phyloP scores from a whole-genome alignment of 164 flowering plant species.

The Amborella trichopoda region DNA sequence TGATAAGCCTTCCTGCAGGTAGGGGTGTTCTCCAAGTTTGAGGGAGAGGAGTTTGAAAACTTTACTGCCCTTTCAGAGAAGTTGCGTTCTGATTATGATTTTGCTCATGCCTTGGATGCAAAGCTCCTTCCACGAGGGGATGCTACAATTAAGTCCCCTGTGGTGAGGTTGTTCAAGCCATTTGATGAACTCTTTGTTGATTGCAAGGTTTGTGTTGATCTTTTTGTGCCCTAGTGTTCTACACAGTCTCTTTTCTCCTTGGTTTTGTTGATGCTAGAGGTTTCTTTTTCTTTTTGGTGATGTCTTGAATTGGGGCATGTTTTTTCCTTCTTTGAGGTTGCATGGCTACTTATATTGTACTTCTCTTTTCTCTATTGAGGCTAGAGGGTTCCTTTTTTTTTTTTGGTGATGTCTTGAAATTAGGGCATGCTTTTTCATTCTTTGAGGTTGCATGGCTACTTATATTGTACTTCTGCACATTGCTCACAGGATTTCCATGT shows the following conservation, averaged over 20 bases:
- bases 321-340: no score
- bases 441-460: no score
- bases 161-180: conserved; percentile 75
- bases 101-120: conserved; percentile 75
- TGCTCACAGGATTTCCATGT: conserved; percentile 54
- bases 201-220: conserved; percentile 39
- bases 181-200: conserved; percentile 90
- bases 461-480: no score
- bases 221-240: background rate
- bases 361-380: no score
- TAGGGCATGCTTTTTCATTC: no score
- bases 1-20: conserved; percentile 28
- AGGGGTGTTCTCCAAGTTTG: conserved; percentile 72
- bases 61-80: conserved; percentile 54
- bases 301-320: no score
- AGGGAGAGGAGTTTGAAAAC: conserved; percentile 76
- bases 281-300: background rate
- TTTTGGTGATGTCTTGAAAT: no score
- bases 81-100: conserved; percentile 73
- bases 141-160: conserved; percentile 48
- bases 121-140: conserved; percentile 80
- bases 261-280: no score
- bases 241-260: background rate
- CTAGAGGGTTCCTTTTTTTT: no score
- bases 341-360: no score